Evolutionary conservation across 2,329 filamentous ascomycete genomes (phyloP).

Genomic region (Trichoderma aggressivum): DNA sequence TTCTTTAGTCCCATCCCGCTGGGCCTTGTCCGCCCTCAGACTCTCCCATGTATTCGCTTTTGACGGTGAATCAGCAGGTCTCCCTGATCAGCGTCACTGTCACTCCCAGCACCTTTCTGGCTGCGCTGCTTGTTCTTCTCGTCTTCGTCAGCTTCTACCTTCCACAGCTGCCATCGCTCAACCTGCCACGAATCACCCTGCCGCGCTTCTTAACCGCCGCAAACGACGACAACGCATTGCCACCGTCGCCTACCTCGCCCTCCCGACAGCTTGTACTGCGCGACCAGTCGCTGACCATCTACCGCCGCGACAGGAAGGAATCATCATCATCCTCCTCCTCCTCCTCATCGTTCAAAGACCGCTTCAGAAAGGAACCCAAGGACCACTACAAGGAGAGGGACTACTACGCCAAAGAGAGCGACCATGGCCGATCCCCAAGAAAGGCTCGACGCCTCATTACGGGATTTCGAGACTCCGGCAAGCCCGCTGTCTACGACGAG

Average conservation of each 20-base stretch:
- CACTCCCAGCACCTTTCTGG: slow-evolving; percentile 56
- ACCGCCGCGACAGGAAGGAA: slow-evolving; percentile 28
- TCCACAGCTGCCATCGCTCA: slow-evolving; percentile 32
- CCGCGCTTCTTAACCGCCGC: slow-evolving; percentile 24
- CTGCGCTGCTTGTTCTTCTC: slow-evolving; percentile 47
- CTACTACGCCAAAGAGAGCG: slow-evolving; percentile 13
- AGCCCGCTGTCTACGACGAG: slow-evolving; percentile 30
- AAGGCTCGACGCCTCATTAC: slow-evolving; percentile 50
- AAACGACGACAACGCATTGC: slow-evolving; percentile 28
- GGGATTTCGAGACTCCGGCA: slow-evolving; percentile 52
- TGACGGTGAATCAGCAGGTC: slow-evolving; percentile 60
- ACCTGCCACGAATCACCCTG: slow-evolving; percentile 36
- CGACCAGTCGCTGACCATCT: slow-evolving; percentile 33
- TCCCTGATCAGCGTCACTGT: slow-evolving; percentile 58
- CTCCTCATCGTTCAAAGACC: not conserved
- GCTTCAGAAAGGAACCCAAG: slow-evolving; percentile 10
- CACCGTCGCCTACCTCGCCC: slow-evolving; percentile 19
- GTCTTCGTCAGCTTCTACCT: slow-evolving; percentile 51
- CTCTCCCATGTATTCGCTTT: slow-evolving; percentile 53
- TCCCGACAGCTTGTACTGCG: slow-evolving; percentile 31
- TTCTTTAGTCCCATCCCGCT: slow-evolving; percentile 17
- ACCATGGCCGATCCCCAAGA: slow-evolving; percentile 36
- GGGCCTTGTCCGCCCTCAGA: slow-evolving; percentile 14
- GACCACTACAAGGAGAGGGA: slow-evolving; percentile 16
- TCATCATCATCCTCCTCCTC: too few species aligned